Base-by-base conservation (phyloP, 2,329 filamentous ascomycete genomes). In the Aspergillus nomiae region DNA sequence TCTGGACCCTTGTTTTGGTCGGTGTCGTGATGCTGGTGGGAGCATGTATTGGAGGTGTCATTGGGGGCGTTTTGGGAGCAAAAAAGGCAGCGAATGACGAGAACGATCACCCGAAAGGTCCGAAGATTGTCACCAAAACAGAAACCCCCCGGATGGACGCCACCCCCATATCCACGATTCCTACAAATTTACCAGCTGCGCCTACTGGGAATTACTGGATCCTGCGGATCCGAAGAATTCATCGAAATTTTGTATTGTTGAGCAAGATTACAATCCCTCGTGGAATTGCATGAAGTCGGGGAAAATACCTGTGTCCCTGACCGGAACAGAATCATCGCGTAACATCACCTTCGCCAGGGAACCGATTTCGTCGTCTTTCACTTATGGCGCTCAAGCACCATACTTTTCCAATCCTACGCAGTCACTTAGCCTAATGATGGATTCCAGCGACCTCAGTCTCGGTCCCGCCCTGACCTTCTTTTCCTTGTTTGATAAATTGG, bases 391-490 rank as follows among this genome's bases (percentile, higher is more conserved):
- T 3, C 88, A 90, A 71, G 78, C 83, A n/a, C 87, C 87, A 1
- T 73, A 81, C 34, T 78, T 86, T 53, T 69, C 71, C 16, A 63
- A 72, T 45, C 73, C 69, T 10, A 76, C 81, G 32, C 80, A 85
- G 65, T 73, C 79, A 1, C 74, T 90, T 63, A 77, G 80, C 26
- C 80, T 88, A 36, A 86, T 88, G 48, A 76, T 79, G 41, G 89
- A 91, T 73, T 81, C 83, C 43, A 84, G 86, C 63, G 84, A 85
- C 61, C 78, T 81, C 43, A 76, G 76, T 16, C 80, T 84, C 64
- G 89, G 89, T 2, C 87, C 88, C 16, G 88, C 88, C 7, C 86
- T 84, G 70, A 89, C 89, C 68, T 90, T 90, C 71, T 83, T 85
- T 65, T 76, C 85, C 28, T 73, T 79, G 16, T 90, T 90, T 70